A percentile compares a stretch with the other conserved stretches of the same genome.
phyloP scores from a whole-genome alignment of 2,329 filamentous ascomycete genomes.

The Diaporthe ampelina region DNA sequence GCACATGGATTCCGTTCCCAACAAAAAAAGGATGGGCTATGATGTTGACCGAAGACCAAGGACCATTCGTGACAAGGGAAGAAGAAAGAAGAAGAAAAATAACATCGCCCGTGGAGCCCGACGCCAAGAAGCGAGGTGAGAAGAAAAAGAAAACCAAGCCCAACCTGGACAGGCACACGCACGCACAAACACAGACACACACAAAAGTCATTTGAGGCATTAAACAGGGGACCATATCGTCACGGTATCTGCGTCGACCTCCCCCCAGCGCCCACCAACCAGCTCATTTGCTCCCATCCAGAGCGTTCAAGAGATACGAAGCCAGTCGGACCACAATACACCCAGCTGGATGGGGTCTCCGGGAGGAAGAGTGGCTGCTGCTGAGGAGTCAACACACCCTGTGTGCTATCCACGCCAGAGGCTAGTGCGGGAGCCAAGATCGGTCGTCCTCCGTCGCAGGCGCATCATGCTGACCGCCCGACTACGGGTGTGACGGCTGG shows the following conservation, averaged over 20 bases:
- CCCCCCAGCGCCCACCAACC: neutral
- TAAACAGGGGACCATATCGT: neutral
- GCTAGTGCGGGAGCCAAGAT: neutral
- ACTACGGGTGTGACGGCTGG: no score
- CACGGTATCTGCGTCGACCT: neutral
- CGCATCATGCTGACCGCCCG: neutral
- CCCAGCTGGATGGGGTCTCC: neutral
- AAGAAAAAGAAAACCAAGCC: neutral
- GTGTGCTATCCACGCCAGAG: neutral
- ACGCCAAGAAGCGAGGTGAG: conserved; percentile 1
- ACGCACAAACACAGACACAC: neutral
- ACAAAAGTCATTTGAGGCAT: conserved; percentile 11
- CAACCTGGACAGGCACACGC: neutral
- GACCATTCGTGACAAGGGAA: conserved; percentile 23
- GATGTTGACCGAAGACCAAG: conserved; percentile 24
- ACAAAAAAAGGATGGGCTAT: neutral
- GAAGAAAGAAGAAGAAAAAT: neutral
- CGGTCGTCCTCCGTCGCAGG: neutral
- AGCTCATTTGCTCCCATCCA: neutral
- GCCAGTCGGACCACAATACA: neutral
- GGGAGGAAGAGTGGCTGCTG: neutral
- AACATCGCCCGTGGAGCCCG: neutral
- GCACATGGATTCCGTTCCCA: conserved; percentile 25
- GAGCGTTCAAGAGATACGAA: neutral
- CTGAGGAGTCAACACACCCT: neutral